phyloP scores from a whole-genome alignment of 1,284 basidiomycete species.

The Moesziomyces antarcticus region DNA sequence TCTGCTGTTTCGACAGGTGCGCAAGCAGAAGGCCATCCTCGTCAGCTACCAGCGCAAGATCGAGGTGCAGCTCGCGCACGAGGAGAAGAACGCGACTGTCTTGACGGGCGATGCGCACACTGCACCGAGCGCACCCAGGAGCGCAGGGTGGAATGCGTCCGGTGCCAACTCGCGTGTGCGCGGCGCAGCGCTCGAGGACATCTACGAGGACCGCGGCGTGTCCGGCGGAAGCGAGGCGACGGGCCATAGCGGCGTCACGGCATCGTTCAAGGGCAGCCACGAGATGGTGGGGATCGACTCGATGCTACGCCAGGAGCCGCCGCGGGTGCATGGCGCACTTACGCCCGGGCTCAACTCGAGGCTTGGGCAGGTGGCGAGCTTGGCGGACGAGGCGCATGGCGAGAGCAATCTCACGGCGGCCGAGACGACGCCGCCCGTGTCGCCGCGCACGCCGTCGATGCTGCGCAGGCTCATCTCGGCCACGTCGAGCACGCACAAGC shows the following conservation, averaged over 20 bases:
- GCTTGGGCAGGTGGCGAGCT: slow-evolving; percentile 8
- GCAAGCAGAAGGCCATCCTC: slow-evolving; percentile 30
- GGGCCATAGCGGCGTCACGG: slow-evolving; percentile 11
- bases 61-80: slow-evolving; percentile 23
- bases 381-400: slow-evolving; percentile 11
- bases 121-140: not conserved
- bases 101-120: slow-evolving; percentile 12
- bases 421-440: slow-evolving; percentile 7
- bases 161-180: no score
- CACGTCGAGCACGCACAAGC: slow-evolving; percentile 5
- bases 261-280: slow-evolving; percentile 21
- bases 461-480: slow-evolving; percentile 18
- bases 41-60: slow-evolving; percentile 36
- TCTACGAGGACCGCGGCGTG: slow-evolving; percentile 22
- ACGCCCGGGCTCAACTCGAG: slow-evolving; percentile 5
- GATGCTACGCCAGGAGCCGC: slow-evolving; percentile 19
- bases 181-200: slow-evolving; percentile 13
- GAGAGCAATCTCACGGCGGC: slow-evolving; percentile 4
- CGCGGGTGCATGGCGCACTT: slow-evolving; percentile 4
- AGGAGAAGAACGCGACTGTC: slow-evolving; percentile 18
- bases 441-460: slow-evolving; percentile 6
- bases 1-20: slow-evolving; percentile 41
- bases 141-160: not conserved
- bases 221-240: slow-evolving; percentile 20
- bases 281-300: slow-evolving; percentile 23